Evolutionary conservation across 352 stramenopile genomes (phyloP).

Genomic region (Globisporangium sylvaticum): DNA sequence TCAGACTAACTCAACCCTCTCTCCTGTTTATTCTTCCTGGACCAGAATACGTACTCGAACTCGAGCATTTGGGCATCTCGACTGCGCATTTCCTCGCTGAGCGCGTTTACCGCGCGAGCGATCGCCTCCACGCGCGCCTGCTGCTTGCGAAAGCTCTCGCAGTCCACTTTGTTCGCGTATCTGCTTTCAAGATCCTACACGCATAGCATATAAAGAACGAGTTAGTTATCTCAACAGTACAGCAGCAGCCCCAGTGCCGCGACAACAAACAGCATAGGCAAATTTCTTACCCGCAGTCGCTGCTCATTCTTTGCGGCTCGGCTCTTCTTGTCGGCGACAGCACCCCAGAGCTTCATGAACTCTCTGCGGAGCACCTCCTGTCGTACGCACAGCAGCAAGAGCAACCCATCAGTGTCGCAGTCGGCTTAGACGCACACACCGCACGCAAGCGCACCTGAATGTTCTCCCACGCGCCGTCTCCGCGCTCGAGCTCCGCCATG

Average conservation of each 20-base stretch:
- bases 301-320: constrained; percentile 21
- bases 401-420: background rate
- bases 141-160: constrained; percentile 14
- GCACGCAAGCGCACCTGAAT: constrained; percentile 41
- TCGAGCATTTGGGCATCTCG: constrained; percentile 11
- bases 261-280: background rate
- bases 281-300: constrained; percentile 9
- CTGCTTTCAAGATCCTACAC: constrained; percentile 14
- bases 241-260: background rate
- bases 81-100: constrained; percentile 41
- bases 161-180: constrained; percentile 4
- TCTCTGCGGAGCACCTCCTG: constrained; percentile 51
- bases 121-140: constrained; percentile 39
- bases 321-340: constrained; percentile 17
- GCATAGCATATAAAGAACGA: background rate
- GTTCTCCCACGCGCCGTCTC: constrained; percentile 61
- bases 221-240: background rate
- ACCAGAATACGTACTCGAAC: constrained; percentile 3
- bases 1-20: too few relatives aligned
- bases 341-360: constrained; percentile 33
- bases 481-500: constrained; percentile 32
- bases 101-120: constrained; percentile 35
- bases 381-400: background rate
- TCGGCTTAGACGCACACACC: background rate
- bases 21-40: background rate